Evolutionary conservation across 2,329 filamentous ascomycete genomes (phyloP), one percentile per base, ranked within the genome.

Genomic region (Massarina eburnea): DNA sequence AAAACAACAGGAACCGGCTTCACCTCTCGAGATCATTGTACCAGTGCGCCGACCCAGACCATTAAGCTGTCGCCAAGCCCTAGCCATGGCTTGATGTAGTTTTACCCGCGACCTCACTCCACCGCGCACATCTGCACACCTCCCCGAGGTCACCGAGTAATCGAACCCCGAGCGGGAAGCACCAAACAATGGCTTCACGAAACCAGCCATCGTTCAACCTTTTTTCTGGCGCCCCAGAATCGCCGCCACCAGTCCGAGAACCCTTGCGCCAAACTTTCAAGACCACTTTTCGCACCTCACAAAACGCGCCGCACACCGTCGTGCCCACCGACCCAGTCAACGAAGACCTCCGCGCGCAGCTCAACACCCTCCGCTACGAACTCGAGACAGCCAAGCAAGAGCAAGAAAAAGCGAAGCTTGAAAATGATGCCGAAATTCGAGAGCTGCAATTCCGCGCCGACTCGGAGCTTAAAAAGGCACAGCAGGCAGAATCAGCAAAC

Each of bases 321-420:
- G 59, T 67, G n/a, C 54, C 70, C 36, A 60, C 71, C 21, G 73
- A 76, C 45, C 62, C 68, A 52, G 64, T 68, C 57, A 85, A 82
- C 48, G 91, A 97, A 62, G 86, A 91, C 54, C 78, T 97, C 20
- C 91, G 92, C 63, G 89, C 92, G 2, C 90, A 96, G 70, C 77
- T 97, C 33, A 94, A 91, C 51, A 89, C 90, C 0, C 76, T 96
- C 40, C 86, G 85, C 51, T 99, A 96, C 73, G 89, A 92, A 47
- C 79, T 96, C 55, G 88, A 91, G 61, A 92, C 88, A 15, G 76
- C 89, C 42, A 91, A 92, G 60, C 89, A 96, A 58, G 92, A 97
- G 63, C 86, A 88, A 58, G 90, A 95, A 46, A 81, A 96, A 59
- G 77, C 84, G 38, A 79, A 83, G 8, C 77, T 96, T 14, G 85